A percentile compares a stretch with the other conserved stretches of the same genome.
These are phyloP conservation scores for Xylaria sp. DNA, from an alignment of 2,329 filamentous ascomycete genomes.

Conservation along the genomic window DNA sequence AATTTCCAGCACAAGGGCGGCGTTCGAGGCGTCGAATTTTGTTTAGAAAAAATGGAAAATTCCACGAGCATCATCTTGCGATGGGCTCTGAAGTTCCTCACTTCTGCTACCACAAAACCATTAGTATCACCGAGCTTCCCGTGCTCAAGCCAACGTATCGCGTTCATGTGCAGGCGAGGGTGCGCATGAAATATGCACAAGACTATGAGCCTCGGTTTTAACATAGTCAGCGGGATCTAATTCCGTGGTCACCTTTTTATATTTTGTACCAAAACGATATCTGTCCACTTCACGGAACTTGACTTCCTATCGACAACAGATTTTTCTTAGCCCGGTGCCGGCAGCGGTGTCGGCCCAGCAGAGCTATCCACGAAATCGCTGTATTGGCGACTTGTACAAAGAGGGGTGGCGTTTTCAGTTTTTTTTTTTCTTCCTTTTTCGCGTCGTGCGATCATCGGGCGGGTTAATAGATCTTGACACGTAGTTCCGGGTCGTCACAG, in stretches of 20 bases:
- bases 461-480: constrained; percentile 37
- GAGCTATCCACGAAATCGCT: constrained; percentile 11
- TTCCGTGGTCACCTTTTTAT: constrained; percentile 39
- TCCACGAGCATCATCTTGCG: constrained; percentile 36
- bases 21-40: constrained; percentile 43
- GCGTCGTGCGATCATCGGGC: constrained; percentile 22
- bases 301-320: constrained; percentile 4
- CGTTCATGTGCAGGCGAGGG: constrained; percentile 30
- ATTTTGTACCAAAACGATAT: constrained; percentile 47
- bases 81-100: constrained; percentile 28
- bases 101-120: constrained; percentile 7
- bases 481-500: constrained; percentile 22
- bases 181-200: not conserved
- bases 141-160: constrained; percentile 25
- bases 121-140: constrained; percentile 26
- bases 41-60: constrained; percentile 15
- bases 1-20: constrained; percentile 45
- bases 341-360: constrained; percentile 19
- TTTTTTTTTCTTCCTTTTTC: not conserved
- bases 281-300: constrained; percentile 25
- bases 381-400: constrained; percentile 33
- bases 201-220: constrained; percentile 5
- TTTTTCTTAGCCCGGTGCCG: constrained; percentile 7
- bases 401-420: constrained; percentile 21
- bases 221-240: constrained; percentile 13